Conservation (phyloP, 2,329 filamentous ascomycete genomes). For the Albifimbria verrucaria region DNA sequence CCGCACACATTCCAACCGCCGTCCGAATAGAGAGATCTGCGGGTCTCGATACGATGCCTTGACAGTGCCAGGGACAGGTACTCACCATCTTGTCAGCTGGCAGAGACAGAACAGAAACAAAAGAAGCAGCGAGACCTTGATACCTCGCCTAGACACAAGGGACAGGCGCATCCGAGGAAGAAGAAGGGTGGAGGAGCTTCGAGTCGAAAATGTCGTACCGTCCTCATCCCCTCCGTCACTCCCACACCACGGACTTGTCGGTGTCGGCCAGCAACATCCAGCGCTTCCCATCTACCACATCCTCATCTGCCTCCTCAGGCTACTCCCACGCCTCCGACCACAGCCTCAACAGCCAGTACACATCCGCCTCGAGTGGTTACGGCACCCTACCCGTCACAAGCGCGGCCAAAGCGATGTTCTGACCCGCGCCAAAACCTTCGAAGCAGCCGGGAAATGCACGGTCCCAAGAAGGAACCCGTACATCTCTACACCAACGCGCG, state of each 20-base stretch:
- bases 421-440: constrained; percentile 49
- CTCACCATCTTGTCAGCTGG: constrained; percentile 1
- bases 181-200: constrained; percentile 15
- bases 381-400: constrained; percentile 54
- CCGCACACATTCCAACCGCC: constrained; percentile 5
- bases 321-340: constrained; percentile 61
- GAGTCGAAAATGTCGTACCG: constrained; percentile 51
- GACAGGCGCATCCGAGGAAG: constrained; percentile 13
- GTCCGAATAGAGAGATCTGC: neutral
- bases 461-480: constrained; percentile 46
- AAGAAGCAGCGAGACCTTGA: neutral
- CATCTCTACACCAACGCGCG: constrained; percentile 70
- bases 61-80: constrained; percentile 18
- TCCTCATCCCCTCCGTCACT: constrained; percentile 55
- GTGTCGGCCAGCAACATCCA: constrained; percentile 40
- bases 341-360: constrained; percentile 61
- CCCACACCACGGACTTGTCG: constrained; percentile 44
- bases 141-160: no score
- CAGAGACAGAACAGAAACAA: neutral
- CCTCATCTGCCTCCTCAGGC: constrained; percentile 67
- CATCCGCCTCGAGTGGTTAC: constrained; percentile 64
- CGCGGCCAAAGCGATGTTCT: constrained; percentile 72
- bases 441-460: constrained; percentile 37
- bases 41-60: constrained; percentile 28
- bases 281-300: constrained; percentile 67